phyloP scores from a whole-genome alignment of 1,284 basidiomycete genomes.

The Gomphus bonarii region DNA sequence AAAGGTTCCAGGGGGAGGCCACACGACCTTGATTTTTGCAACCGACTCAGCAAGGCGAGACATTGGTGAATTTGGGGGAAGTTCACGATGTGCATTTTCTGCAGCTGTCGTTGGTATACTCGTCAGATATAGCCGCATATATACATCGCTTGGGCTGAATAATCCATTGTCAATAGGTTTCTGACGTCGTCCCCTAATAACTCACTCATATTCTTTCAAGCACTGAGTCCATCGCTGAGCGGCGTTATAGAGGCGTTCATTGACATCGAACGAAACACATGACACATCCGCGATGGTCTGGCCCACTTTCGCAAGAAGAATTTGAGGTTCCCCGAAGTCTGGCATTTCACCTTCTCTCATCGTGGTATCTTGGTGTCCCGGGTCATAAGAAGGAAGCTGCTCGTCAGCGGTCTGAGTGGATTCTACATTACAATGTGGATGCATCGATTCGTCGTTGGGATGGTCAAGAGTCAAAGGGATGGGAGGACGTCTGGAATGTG shows the following conservation, averaged over 20 bases:
- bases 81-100: not conserved
- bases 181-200: not conserved
- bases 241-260: not conserved
- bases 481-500: not conserved
- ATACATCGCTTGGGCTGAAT: not conserved
- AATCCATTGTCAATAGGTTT: not conserved
- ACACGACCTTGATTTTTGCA: not conserved
- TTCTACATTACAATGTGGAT: not conserved
- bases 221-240: not conserved
- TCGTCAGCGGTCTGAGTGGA: not conserved
- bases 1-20: conserved; percentile 1
- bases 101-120: not conserved
- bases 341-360: not conserved
- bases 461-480: not conserved
- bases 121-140: conserved; percentile 1
- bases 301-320: conserved; percentile 5
- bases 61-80: not conserved
- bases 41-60: not conserved
- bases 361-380: not conserved
- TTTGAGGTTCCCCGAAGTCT: not conserved
- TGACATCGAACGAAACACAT: conserved; percentile 1
- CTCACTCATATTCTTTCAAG: not conserved
- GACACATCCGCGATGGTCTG: not conserved
- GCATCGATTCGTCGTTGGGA: not conserved
- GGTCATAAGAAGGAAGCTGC: not conserved